Conservation (phyloP, 2,329 filamentous ascomycete species). For the Amesomyces nigricolor region DNA sequence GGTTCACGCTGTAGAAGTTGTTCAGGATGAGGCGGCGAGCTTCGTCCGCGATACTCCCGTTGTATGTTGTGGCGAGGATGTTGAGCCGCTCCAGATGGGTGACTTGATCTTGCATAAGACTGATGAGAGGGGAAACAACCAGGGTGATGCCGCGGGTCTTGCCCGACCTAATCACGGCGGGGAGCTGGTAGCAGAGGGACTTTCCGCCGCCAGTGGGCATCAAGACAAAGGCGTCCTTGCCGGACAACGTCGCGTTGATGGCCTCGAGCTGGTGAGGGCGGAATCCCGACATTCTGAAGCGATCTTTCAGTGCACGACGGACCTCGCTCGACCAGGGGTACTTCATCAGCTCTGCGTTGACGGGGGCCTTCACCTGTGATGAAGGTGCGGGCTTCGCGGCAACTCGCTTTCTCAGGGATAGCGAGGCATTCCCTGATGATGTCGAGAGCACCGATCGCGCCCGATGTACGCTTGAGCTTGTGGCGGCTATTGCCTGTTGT, state of each 20-base stretch:
- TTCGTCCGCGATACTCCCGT: conserved; percentile 62
- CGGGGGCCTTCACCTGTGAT: conserved; percentile 30
- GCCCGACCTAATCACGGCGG: conserved; percentile 75
- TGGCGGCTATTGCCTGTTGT: conserved; percentile 33
- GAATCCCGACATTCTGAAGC: conserved; percentile 81
- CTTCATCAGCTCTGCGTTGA: conserved; percentile 53
- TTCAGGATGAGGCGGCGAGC: conserved; percentile 63
- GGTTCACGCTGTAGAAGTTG: conserved; percentile 54
- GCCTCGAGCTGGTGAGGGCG: conserved; percentile 88
- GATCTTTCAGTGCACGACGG: conserved; percentile 69
- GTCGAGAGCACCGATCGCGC: conserved; percentile 40
- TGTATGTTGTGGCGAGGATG: conserved; percentile 77
- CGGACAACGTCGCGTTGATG: conserved; percentile 84
- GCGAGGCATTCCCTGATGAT: conserved; percentile 40
- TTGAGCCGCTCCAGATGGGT: conserved; percentile 68
- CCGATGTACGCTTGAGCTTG: conserved; percentile 17
- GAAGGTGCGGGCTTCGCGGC: conserved; percentile 29
- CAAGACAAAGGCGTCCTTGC: conserved; percentile 86
- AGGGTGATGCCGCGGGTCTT: conserved; percentile 82
- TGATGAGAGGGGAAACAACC: conserved; percentile 90
- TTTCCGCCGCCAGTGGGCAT: conserved; percentile 99
- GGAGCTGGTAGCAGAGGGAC: conserved; percentile 92
- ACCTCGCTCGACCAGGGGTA: conserved; percentile 84
- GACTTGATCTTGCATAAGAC: conserved; percentile 96
- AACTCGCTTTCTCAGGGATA: conserved; percentile 14